Base-by-base conservation (phyloP, 2,329 filamentous ascomycete genomes). In the Pestalotiopsis sp. region DNA sequence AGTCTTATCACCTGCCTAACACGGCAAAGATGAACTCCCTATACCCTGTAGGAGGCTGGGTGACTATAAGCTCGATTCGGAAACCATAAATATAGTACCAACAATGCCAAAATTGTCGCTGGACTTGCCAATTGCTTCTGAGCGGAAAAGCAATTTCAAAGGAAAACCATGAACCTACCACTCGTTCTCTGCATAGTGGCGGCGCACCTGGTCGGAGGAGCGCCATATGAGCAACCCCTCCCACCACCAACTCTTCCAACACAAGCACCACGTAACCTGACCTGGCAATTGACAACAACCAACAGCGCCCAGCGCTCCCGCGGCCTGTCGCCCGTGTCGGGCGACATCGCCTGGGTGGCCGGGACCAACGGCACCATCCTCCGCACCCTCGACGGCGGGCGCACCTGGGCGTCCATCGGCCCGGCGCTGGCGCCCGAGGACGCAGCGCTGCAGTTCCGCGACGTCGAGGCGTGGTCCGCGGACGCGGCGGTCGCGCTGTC, bases 401-500 rank as follows among this genome's bases (percentile, higher is more conserved):
- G 57, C 9, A 77, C 75, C 2, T 80, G 78, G 78, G 52, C 61
- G 2, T 75, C 77, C 0, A 75, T 80, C 20, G 78, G 78, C 2
- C 78, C 78, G 2, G 23, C 27, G n/a, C 67, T 77, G 41, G 39
- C 73, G 0, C 61, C 25, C 11, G 71, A 71, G 5, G 74, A 75
- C 68, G 65, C 72, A 1, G 70, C 68, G 14, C 74, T 79, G 23
- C 73, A 80, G 59, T 79, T 79, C 73, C 77, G 78, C 58, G 78
- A 79, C 72, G 68, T 79, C 11, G 72, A 85, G 31, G 80, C 82
- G 4, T 77, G 84, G 66, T 80, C 81, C 12, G 77, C 79, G 23
- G 79, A 83, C 49, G 79, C 80, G 66, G 78, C 80, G 25, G 75
- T 83, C 69, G 75, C 80, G 11, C 78, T 85, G 4, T 79, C 81